Conservation (phyloP, 2,329 filamentous ascomycete species). For the Cercospora sesami region DNA sequence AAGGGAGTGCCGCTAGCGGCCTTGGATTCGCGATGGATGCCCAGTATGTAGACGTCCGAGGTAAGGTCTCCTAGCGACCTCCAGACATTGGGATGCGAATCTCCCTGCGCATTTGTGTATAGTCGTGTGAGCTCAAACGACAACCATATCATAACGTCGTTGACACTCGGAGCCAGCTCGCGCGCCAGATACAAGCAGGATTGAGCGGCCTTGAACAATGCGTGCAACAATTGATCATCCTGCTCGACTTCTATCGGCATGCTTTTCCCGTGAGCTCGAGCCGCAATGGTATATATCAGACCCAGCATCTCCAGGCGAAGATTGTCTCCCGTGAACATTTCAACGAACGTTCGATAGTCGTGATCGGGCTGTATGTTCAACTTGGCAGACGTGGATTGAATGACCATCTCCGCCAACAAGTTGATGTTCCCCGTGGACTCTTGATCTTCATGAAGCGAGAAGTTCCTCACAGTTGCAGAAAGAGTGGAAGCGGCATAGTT, state of each 20-base stretch:
- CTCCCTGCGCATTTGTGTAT: slow-evolving; percentile 13
- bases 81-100: slow-evolving; percentile 21
- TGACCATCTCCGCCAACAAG: background rate
- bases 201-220: slow-evolving; percentile 15
- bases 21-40: slow-evolving; percentile 26
- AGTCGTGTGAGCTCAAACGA: slow-evolving; percentile 14
- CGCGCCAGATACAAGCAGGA: slow-evolving; percentile 19
- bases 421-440: background rate
- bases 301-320: slow-evolving; percentile 28
- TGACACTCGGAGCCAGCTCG: slow-evolving; percentile 16
- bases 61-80: slow-evolving; percentile 56
- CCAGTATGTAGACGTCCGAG: slow-evolving; percentile 64
- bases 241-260: slow-evolving; percentile 4
- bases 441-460: background rate
- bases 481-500: slow-evolving; percentile 5
- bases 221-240: slow-evolving; percentile 17
- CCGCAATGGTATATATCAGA: slow-evolving; percentile 24
- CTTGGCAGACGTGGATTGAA: background rate
- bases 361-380: background rate
- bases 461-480: background rate
- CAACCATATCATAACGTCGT: slow-evolving; percentile 22
- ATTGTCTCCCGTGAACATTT: slow-evolving; percentile 22
- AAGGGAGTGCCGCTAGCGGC: slow-evolving; percentile 20
- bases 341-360: slow-evolving; percentile 15
- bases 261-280: slow-evolving; percentile 18